These are phyloP conservation scores for Eragrostis tef DNA, from an alignment of 202 grass and related monocot species.

Conservation along the genomic window DNA sequence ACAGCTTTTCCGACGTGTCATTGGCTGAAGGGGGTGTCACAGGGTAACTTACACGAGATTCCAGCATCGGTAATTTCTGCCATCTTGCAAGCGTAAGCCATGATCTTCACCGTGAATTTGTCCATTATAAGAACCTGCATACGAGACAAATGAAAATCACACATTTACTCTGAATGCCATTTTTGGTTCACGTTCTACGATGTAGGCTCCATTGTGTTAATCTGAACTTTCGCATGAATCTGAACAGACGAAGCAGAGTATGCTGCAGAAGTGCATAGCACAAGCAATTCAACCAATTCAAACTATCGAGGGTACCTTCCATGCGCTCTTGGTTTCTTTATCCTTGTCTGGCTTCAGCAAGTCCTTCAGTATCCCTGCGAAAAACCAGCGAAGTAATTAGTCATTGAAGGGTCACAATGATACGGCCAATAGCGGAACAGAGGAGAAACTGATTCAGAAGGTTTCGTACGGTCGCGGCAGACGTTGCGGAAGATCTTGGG, in stretches of 20 bases:
- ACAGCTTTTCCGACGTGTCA: neutral
- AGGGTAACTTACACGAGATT: slow-evolving; percentile 72
- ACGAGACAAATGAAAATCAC: neutral
- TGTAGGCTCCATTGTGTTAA: neutral
- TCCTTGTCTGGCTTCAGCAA: slow-evolving; percentile 78
- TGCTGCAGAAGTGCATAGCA: neutral
- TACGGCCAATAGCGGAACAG: neutral
- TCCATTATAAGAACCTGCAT: slow-evolving; percentile 96
- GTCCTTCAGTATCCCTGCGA: slow-evolving; percentile 78
- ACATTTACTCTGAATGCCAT: too few species aligned
- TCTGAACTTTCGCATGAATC: neutral
- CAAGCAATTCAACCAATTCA: neutral
- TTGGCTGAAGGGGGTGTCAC: neutral
- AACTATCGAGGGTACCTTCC: slow-evolving; percentile 66
- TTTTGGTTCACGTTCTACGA: neutral
- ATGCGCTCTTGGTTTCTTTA: slow-evolving; percentile 78
- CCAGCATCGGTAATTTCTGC: slow-evolving; percentile 93
- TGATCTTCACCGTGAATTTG: slow-evolving; percentile 93
- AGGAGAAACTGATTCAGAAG: neutral
- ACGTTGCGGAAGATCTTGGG: slow-evolving; percentile 77
- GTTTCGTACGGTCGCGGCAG: slow-evolving; percentile 69
- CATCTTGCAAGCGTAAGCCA: slow-evolving; percentile 95
- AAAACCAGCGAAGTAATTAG: neutral
- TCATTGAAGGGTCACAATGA: neutral
- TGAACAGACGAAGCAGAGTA: neutral